Base-by-base conservation (phyloP, 2,329 filamentous ascomycete species). In the Microsporum audouinii region DNA sequence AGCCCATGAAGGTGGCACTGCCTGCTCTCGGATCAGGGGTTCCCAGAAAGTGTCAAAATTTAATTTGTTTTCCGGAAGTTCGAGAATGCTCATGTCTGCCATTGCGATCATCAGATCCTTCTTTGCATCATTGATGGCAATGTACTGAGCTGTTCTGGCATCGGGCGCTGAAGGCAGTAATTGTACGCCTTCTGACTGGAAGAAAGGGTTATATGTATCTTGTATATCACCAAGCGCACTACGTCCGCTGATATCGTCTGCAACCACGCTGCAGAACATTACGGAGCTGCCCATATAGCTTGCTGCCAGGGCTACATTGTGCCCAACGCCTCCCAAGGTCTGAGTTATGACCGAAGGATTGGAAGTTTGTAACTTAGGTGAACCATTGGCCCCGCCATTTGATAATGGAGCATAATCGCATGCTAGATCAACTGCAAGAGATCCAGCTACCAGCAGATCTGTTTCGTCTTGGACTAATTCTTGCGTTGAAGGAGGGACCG, bases 51-150 rank as follows among this genome's bases (percentile, higher is more conserved):
- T 66, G 17, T 73, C 69, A 51, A 80, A 77, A 57, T 79, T 73
- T 38, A 76, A 70, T 7, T 68, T 62, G 23, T 69, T 49, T 43
- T 73, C 71, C 2, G 77, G 73, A 5, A 74, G 72, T 66, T 84
- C 79, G 43, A 96, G 83, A 67, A 96, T 92, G 60, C 80, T 83
- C 91, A 97, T 96, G 71, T 97, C 94, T 3, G 92, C 91, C 89
- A 96, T 95, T 53, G 91, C 92, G 64, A 96, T 75, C n/a, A 91
- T 81, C 1, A 99, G 82, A 65, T 91, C 88, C 72, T 91, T 95
- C 63, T 87, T 84, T 0, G 79, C 79, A 69, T 95, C 88, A 71
- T 97, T 99, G 65, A 97, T 79, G 14, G 92, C 88, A 2, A 97
- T 83, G 71, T 97, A 97, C 72, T 96, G 91, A 0, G 91, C 90